Base-by-base conservation (phyloP, 805 yeast species). In the Teunomyces barrocoloradensis region DNA sequence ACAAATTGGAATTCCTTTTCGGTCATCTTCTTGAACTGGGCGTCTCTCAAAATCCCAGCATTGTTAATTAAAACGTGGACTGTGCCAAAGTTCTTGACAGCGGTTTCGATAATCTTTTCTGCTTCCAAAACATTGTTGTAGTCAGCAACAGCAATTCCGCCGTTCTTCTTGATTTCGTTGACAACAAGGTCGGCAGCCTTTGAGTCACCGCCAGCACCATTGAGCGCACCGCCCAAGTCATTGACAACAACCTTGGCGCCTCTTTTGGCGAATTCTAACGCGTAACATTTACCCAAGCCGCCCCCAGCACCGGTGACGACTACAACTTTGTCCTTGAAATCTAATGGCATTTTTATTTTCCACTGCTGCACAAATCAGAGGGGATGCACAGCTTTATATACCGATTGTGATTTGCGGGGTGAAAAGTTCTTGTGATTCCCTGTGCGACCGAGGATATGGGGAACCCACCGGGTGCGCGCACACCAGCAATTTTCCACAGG, bases 261-360 rank as follows among this genome's bases (percentile, higher is more conserved):
- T 56, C 96, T 78, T 49, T 82, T 74, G 37, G 96, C 98, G 68
- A 78, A 92, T 57, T 86, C 89, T 28, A 89, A 71, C 4, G 97
- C 96, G 68, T 92, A 92, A 42, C 82, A 82, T 59, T 79, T 87
- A 20, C 99, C 99, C 39, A 92, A 78, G 15, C 98, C 99, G 56
- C 97, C 98, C 54, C 99, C 99, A 42, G 97, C 94, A 29, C 99
- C 99, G 43, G 97, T 92, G 64, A 92, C 83, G 48, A 92, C 82
- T 29, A 92, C 97, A 38, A 92, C 97, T 65, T 87, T 85, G 58
- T 84, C 89, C 59, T 88, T 85, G 61, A 85, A 89, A 32, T 73
- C 65, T 52, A 68, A 56, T 60, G 43, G 34, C 43, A 40, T 40
- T 17, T 37, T 20, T 37, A 18, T 11, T 32, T 13, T 37, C 40